phyloP scores from a whole-genome alignment of 2,329 filamentous ascomycete genomes.

The Xylariaceae sp. region DNA sequence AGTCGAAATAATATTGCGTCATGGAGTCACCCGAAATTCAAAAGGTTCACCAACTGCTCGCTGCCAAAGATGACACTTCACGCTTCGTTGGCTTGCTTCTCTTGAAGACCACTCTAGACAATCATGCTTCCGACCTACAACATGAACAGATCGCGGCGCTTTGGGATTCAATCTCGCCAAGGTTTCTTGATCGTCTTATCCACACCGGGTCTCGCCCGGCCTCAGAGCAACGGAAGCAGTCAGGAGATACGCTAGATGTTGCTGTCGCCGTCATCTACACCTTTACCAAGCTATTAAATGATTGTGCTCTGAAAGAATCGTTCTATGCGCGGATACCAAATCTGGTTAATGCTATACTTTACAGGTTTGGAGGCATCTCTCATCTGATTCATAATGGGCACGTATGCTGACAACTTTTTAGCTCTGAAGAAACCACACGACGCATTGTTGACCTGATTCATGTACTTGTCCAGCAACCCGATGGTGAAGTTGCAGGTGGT shows the following conservation, averaged over 20 bases:
- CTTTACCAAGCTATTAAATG: slow-evolving; percentile 64
- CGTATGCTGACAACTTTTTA: slow-evolving; percentile 36
- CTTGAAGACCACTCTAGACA: slow-evolving; percentile 70
- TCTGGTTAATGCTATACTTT: slow-evolving; percentile 59
- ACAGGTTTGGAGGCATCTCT: slow-evolving; percentile 34
- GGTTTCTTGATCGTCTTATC: slow-evolving; percentile 69
- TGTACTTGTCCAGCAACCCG: slow-evolving; percentile 58
- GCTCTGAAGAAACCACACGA: slow-evolving; percentile 59
- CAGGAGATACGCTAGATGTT: slow-evolving; percentile 67
- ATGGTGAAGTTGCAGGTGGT: slow-evolving; percentile 52
- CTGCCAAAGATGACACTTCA: slow-evolving; percentile 69
- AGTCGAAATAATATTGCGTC: not conserved
- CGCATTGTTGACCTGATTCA: slow-evolving; percentile 64
- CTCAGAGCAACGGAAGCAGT: slow-evolving; percentile 50
- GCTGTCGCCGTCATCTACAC: slow-evolving; percentile 68
- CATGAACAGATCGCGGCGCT: slow-evolving; percentile 54
- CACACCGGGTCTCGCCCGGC: slow-evolving; percentile 54
- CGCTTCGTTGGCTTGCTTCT: slow-evolving; percentile 72
- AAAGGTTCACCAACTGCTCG: slow-evolving; percentile 63
- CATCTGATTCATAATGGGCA: not conserved
- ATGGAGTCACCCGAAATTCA: slow-evolving; percentile 42
- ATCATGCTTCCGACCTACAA: slow-evolving; percentile 56
- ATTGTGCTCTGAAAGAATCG: slow-evolving; percentile 49
- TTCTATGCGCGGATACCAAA: slow-evolving; percentile 61
- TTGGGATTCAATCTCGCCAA: slow-evolving; percentile 67